Conservation (phyloP, 176 grass and related monocot species). For the Oryza brachyantha region DNA sequence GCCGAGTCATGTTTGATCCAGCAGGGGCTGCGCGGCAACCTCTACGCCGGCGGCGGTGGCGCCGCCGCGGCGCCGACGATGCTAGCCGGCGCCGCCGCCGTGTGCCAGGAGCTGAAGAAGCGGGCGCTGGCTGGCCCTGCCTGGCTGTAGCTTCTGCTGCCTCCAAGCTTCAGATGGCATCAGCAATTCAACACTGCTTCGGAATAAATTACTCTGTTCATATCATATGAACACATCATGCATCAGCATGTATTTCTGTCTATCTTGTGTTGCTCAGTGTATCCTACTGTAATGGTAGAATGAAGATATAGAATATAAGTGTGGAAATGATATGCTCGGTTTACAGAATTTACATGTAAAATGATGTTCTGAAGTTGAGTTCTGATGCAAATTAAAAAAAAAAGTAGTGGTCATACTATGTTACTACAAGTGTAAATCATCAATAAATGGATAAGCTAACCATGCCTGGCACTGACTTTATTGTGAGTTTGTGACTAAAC, state of each 20-base stretch:
- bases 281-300: not conserved
- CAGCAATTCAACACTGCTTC: not conserved
- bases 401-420: not conserved
- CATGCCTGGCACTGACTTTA: not conserved
- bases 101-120: slow-evolving; percentile 21
- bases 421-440: not conserved
- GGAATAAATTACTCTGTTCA: not conserved
- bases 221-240: too few species aligned
- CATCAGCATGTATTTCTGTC: not conserved
- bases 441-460: not conserved
- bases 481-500: not conserved
- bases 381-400: not conserved
- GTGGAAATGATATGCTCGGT: not conserved
- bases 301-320: not conserved
- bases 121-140: slow-evolving; percentile 1
- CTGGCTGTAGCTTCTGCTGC: slow-evolving; percentile 27
- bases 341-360: not conserved
- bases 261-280: not conserved
- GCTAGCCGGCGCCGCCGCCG: not conserved
- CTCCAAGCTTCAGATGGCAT: not conserved
- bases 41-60: not conserved
- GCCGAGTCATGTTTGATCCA: not conserved
- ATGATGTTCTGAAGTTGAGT: not conserved
- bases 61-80: not conserved
- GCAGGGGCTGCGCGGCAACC: slow-evolving; percentile 9